Percentiles rank a stretch among this genome's conserved stretches.
phyloP scores from a whole-genome alignment of 2,329 filamentous ascomycete species.

The Colletotrichum sp. region DNA sequence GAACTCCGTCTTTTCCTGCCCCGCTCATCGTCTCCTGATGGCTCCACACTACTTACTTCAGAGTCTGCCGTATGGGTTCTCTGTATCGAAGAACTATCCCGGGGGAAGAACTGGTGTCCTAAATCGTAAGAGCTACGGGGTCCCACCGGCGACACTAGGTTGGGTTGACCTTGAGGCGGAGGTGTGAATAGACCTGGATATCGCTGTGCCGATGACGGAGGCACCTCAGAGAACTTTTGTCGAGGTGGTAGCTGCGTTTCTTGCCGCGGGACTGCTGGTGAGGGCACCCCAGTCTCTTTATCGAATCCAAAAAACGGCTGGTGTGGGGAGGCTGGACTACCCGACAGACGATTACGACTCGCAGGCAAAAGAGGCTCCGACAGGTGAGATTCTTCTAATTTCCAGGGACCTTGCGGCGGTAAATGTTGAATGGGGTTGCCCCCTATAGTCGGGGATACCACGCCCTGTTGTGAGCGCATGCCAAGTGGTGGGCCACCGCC shows the following conservation, averaged over 20 bases:
- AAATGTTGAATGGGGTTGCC: conserved; percentile 44
- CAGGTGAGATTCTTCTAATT: conserved; percentile 59
- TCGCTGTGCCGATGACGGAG: conserved; percentile 55
- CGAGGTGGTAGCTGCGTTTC: conserved; percentile 25
- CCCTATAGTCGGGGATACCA: conserved; percentile 1
- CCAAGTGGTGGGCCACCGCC: conserved; percentile 24
- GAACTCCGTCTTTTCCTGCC: conserved; percentile 42
- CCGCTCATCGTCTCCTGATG: conserved; percentile 39
- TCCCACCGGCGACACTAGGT: conserved; percentile 17
- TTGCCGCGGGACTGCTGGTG: conserved; percentile 12
- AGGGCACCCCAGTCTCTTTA: conserved; percentile 52
- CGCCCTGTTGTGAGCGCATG: conserved; percentile 12
- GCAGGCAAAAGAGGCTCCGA: conserved; percentile 49
- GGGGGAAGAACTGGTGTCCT: conserved; percentile 20
- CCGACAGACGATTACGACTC: conserved; percentile 16
- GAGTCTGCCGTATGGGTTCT: conserved; percentile 44
- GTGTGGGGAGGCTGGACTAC: conserved; percentile 28
- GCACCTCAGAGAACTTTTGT: conserved; percentile 40
- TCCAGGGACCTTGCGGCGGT: conserved; percentile 54
- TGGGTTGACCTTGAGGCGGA: conserved; percentile 15
- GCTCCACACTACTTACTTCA: conserved; percentile 38
- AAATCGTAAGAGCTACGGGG: conserved; percentile 20
- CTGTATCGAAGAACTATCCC: conserved; percentile 39
- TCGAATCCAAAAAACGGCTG: conserved; percentile 48
- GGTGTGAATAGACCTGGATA: conserved; percentile 51